Evolutionary conservation across 208 protist species (phyloP), one percentile per base, ranked within the genome.

Genomic region (Wallacemonas collosoma): DNA sequence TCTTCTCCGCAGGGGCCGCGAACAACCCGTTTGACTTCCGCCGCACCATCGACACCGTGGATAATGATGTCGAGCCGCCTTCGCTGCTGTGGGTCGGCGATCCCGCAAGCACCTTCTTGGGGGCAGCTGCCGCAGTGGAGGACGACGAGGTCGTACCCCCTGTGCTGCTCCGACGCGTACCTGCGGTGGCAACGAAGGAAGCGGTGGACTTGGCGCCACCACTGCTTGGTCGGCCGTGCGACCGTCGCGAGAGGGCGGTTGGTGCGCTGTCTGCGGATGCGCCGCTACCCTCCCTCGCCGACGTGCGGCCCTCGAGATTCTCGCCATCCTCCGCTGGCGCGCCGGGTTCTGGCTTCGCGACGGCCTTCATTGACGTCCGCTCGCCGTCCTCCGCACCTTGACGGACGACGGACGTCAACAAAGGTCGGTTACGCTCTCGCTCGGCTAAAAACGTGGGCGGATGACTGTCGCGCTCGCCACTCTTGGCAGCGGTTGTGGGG

Each of bases 391-490:
- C 38, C 1, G 56, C 48, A 44, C 45, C 5, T 1, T 11, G 45
- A 36, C 68, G 74, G 5, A 57, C 60, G 50, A 79, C 63, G 64
- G 64, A 56, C 48, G 60, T 65, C 6, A 63, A 56, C 73, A 58
- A 41, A 48, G 57, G 50, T 15, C 56, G 41, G 1, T 63, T 54
- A 40, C 44, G 62, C 64, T 39, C 40, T 43, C 35, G 43, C 50
- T 68, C 64, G 48, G 45, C 12, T 41, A 65, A 17, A 26, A 65
- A 65, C 3, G 41, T 35, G 6, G 60, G 60, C 26, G 60, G 17
- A 17, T 0, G 9, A 40, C n/a, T 2, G 7, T 71, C 65, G 51
- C 14, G 65, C 14, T 40, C 35, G 45, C 60, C 40, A 36, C 41
- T 51, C 41, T 8, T 45, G 41, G 60, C 17, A 9, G 11, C 41